Conservation (phyloP, 306 rosid species). For the Adenanthera pavonina region DNA sequence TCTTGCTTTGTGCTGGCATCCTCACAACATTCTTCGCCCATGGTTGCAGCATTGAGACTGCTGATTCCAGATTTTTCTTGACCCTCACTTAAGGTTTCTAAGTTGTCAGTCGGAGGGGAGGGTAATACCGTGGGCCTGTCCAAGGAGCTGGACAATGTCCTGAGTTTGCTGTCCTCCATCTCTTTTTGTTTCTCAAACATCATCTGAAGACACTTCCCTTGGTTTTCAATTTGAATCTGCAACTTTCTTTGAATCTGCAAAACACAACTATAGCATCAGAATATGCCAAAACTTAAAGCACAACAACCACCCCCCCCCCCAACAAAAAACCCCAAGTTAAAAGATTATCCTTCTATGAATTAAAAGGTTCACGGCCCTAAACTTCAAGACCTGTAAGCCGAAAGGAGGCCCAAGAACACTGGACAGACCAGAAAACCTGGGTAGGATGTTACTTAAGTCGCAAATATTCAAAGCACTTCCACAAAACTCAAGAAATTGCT, state of each 20-base stretch:
- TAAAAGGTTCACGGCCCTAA: not conserved
- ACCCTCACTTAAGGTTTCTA: constrained; percentile 42
- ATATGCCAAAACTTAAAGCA: constrained; percentile 26
- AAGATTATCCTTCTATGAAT: not conserved
- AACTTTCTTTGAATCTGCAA: constrained; percentile 80
- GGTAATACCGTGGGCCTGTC: constrained; percentile 1
- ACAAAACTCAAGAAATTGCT: not conserved
- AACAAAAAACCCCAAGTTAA: not conserved
- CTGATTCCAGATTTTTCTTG: constrained; percentile 36
- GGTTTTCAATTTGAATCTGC: constrained; percentile 89
- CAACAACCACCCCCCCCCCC: not conserved
- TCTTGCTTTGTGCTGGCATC: constrained; percentile 49
- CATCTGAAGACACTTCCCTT: constrained; percentile 77
- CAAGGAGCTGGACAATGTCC: constrained; percentile 45
- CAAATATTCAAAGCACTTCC: not conserved
- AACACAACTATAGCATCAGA: constrained; percentile 40
- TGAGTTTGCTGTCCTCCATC: constrained; percentile 58
- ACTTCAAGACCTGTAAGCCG: not conserved
- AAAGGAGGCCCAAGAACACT: not conserved
- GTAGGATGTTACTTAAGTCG: not conserved
- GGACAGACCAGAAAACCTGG: not conserved
- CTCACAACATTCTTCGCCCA: constrained; percentile 43
- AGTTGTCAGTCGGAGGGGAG: constrained; percentile 29
- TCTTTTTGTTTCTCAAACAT: constrained; percentile 84
- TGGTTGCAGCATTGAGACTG: constrained; percentile 9